Base-by-base conservation (phyloP, 495 filamentous ascomycete species). In the Penicillium paradoxum region DNA sequence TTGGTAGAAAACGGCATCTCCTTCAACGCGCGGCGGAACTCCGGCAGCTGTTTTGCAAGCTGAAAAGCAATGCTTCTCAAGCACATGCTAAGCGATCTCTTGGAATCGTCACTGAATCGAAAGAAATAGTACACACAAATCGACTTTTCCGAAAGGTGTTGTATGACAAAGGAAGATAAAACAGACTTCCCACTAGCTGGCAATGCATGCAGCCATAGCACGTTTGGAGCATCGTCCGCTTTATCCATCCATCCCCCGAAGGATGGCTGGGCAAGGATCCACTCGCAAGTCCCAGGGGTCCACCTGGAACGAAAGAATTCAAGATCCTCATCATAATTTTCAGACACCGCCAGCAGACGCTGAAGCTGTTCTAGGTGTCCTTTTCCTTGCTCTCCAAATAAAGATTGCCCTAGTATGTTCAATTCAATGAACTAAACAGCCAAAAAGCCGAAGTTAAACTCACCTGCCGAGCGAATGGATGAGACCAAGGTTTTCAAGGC, bases 161-260 rank as follows among this genome's bases (percentile, higher is more conserved):
- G 6, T 6, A 15, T 50, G 7, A 55, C 22, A 45, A 55, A 55
- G 1, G 45, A 43, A 1, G 38, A 55, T 22, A 44, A 21, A n/a
- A 44, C 30, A 14, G 53, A 49, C 29, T 55, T 55, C 10, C 45
- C 53, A 45, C 17, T 49, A 4, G 27, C 53, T 44, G 53, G 37
- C 2, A 27, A 15, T 11, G 25, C 45, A 8, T 49, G 24, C 4
- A 50, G 3, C 53, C 53, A 55, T 11, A 55, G 18, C 27, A 48
- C 21, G 14, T n/a, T 21, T 10, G 17, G 41, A 18, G 22, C 1
- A 15, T 25, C 13, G 34, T 39, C 37, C 7, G 37, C 43, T 15
- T 17, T 8, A 46, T 46, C 44, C n/a, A 46, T 14, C 29, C 44
- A 46, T 6, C 8, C 3, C 3, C 1, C 6, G 30, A 30, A 46